Evolutionary conservation across 306 rosid species (phyloP).

Genomic region (Sesbania bispinosa): DNA sequence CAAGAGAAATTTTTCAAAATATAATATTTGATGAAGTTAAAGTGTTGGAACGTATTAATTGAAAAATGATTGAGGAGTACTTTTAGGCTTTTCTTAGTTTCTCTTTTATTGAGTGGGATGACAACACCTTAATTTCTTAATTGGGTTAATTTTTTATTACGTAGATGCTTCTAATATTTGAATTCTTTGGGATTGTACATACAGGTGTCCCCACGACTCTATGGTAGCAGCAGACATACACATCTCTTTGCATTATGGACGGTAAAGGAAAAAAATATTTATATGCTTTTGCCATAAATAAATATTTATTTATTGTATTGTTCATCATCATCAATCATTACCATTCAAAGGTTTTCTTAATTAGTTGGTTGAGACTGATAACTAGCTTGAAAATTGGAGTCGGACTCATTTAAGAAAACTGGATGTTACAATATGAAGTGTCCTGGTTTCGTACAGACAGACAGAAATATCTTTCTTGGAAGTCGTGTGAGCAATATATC

Average conservation of each 20-base stretch:
- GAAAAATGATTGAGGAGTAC: too few relatives aligned
- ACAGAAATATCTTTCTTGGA: neutral
- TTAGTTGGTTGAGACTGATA: neutral
- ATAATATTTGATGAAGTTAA: too few relatives aligned
- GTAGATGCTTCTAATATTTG: neutral
- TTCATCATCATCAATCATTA: too few relatives aligned
- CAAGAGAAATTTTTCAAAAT: too few relatives aligned
- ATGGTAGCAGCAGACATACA: neutral
- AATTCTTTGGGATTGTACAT: neutral
- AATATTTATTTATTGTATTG: neutral
- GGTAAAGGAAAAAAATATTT: neutral
- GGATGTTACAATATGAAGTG: slow-evolving; percentile 16
- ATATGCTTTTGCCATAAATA: too few relatives aligned
- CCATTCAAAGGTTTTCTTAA: too few relatives aligned
- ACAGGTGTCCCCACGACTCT: neutral
- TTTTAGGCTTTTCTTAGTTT: too few relatives aligned
- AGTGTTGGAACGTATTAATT: too few relatives aligned
- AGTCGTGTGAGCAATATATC: neutral
- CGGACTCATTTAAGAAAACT: neutral
- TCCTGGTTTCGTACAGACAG: neutral
- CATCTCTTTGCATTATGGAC: neutral
- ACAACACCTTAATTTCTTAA: too few relatives aligned
- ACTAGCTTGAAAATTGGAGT: neutral
- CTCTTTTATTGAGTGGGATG: too few relatives aligned
- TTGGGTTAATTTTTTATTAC: too few relatives aligned